phyloP scores from a whole-genome alignment of 2,329 filamentous ascomycete genomes.

The Hypoxylon sp. region DNA sequence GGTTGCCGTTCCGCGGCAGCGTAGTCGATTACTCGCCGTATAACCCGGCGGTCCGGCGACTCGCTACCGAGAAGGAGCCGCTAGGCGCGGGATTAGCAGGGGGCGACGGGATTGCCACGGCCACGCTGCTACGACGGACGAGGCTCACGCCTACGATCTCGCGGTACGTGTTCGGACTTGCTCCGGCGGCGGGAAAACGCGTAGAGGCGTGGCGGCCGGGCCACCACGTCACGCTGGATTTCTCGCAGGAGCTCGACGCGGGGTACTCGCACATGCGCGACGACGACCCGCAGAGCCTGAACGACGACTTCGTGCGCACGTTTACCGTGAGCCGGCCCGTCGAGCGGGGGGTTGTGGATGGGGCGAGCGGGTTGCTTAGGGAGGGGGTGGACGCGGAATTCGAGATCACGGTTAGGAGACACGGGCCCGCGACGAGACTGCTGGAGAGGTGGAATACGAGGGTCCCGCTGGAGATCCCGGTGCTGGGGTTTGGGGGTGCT shows the following conservation, averaged over 20 bases:
- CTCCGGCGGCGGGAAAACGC: slow-evolving; percentile 31
- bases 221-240: slow-evolving; percentile 82
- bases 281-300: slow-evolving; percentile 80
- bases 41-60: slow-evolving; percentile 77
- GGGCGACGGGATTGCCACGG: slow-evolving; percentile 51
- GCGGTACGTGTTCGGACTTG: slow-evolving; percentile 67
- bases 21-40: slow-evolving; percentile 76
- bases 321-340: slow-evolving; percentile 78
- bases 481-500: slow-evolving; percentile 79
- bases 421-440: slow-evolving; percentile 75
- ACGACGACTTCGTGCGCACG: slow-evolving; percentile 85
- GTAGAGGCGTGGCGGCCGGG: slow-evolving; percentile 70
- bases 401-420: slow-evolving; percentile 77
- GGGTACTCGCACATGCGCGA: slow-evolving; percentile 89
- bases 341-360: slow-evolving; percentile 35
- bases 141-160: slow-evolving; percentile 74
- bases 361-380: slow-evolving; percentile 32
- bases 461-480: slow-evolving; percentile 69
- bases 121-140: slow-evolving; percentile 69
- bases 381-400: slow-evolving; percentile 61
- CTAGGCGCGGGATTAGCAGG: slow-evolving; percentile 8
- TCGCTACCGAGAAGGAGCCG: slow-evolving; percentile 65
- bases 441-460: slow-evolving; percentile 69
- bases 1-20: slow-evolving; percentile 75
- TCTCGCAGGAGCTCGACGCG: slow-evolving; percentile 73